These are phyloP conservation scores for Globisporangium polare DNA, from an alignment of 352 stramenopile genomes.

Conservation along the genomic window DNA sequence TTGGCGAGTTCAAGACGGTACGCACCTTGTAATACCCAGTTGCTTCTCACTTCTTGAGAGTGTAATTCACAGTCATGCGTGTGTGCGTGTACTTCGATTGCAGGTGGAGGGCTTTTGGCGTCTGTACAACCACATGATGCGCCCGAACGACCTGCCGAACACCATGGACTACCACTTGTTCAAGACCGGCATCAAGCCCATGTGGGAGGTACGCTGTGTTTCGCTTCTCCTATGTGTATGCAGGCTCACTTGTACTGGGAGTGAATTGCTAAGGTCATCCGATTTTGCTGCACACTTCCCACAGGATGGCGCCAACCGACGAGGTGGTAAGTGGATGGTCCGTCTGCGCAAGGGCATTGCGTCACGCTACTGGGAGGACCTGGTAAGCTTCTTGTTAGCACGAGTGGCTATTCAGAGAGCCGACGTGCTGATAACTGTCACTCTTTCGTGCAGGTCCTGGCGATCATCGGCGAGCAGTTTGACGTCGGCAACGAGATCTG, in stretches of 20 bases:
- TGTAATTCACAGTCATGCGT: not conserved
- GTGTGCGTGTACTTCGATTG: conserved; percentile 6
- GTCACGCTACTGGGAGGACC: conserved; percentile 90
- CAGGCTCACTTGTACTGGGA: not conserved
- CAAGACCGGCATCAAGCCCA: conserved; percentile 92
- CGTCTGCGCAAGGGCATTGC: conserved; percentile 90
- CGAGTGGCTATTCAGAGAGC: not conserved
- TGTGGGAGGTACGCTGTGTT: conserved; percentile 75
- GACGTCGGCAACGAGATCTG: conserved; percentile 93
- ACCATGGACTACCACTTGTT: conserved; percentile 93
- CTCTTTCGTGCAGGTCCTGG: conserved; percentile 54
- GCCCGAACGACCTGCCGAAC: conserved; percentile 88
- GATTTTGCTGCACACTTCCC: not conserved
- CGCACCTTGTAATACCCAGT: not conserved
- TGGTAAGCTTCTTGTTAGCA: conserved; percentile 35
- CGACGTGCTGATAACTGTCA: not conserved
- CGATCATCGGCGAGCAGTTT: conserved; percentile 93
- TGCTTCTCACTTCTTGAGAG: not conserved
- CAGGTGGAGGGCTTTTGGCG: conserved; percentile 92
- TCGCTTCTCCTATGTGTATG: not conserved
- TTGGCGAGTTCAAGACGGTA: conserved; percentile 90
- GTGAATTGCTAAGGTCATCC: not conserved
- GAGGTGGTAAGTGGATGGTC: conserved; percentile 92
- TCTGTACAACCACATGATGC: conserved; percentile 91
- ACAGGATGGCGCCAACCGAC: conserved; percentile 82